Conservation (phyloP, 768 basidiomycete genomes). For the Cyathus striatus region DNA sequence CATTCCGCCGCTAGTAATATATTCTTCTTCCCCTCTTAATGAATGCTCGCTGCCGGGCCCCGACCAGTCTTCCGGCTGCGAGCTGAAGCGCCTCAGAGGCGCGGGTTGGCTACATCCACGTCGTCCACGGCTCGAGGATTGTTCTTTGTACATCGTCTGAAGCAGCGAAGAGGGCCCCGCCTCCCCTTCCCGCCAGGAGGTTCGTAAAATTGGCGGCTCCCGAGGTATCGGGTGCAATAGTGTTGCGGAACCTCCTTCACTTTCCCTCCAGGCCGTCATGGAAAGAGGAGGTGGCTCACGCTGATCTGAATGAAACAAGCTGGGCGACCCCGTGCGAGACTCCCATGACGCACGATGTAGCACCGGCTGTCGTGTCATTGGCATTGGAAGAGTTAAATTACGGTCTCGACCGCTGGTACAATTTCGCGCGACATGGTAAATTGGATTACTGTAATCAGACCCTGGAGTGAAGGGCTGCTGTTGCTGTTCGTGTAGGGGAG, state of each 20-base stretch:
- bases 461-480: conserved; percentile 16
- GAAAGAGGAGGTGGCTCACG: background rate
- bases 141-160: conserved; percentile 14
- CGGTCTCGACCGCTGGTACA: too few relatives aligned
- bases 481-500: background rate
- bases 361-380: conserved; percentile 10
- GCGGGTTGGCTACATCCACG: conserved; percentile 17
- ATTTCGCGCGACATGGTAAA: too few relatives aligned
- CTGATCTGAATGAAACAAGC: background rate
- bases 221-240: conserved; percentile 6
- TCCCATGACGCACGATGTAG: conserved; percentile 8
- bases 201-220: conserved; percentile 10
- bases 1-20: background rate
- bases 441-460: conserved; percentile 25
- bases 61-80: conserved; percentile 9
- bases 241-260: background rate
- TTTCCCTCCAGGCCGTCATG: background rate
- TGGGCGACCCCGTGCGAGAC: background rate
- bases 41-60: background rate
- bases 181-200: conserved; percentile 32
- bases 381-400: conserved; percentile 7
- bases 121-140: conserved; percentile 8
- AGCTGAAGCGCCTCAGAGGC: conserved; percentile 7
- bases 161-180: conserved; percentile 38
- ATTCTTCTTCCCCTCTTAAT: background rate